Evolutionary conservation across 2,329 filamentous ascomycete species (phyloP).

Genomic region (Hypoxylon sp.): DNA sequence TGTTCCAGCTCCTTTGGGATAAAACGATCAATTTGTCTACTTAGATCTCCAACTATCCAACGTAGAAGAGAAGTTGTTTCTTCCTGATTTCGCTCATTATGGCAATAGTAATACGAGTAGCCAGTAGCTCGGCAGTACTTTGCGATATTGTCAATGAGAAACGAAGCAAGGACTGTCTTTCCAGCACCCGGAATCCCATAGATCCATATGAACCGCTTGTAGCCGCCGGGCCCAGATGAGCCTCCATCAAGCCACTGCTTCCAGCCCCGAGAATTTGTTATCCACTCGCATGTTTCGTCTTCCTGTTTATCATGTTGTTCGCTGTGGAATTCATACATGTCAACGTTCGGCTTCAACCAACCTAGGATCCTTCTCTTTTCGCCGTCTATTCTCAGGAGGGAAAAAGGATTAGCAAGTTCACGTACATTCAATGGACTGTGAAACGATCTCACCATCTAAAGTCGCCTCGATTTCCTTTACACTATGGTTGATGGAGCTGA

Average conservation of each 20-base stretch:
- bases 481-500: constrained; percentile 9
- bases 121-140: constrained; percentile 35
- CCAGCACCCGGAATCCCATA: constrained; percentile 48
- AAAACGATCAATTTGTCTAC: constrained; percentile 39
- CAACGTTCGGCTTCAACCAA: constrained; percentile 36
- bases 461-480: constrained; percentile 36
- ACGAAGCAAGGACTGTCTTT: constrained; percentile 53
- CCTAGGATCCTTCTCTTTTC: constrained; percentile 34
- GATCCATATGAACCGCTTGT: constrained; percentile 38
- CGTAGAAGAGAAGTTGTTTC: constrained; percentile 51
- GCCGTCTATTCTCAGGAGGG: constrained; percentile 9
- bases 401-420: constrained; percentile 15
- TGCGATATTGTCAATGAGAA: constrained; percentile 47
- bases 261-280: constrained; percentile 32
- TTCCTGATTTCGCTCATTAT: constrained; percentile 49
- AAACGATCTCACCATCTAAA: constrained; percentile 33
- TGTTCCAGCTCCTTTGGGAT: constrained; percentile 42
- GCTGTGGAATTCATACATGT: constrained; percentile 39
- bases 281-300: constrained; percentile 43
- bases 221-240: constrained; percentile 20
- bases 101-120: constrained; percentile 55
- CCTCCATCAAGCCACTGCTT: constrained; percentile 35
- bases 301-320: constrained; percentile 41
- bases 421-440: background rate
- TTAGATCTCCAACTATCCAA: constrained; percentile 49